These are phyloP conservation scores for Hibiscus trionum DNA, from an alignment of 345 rosid species.

Conservation along the genomic window DNA sequence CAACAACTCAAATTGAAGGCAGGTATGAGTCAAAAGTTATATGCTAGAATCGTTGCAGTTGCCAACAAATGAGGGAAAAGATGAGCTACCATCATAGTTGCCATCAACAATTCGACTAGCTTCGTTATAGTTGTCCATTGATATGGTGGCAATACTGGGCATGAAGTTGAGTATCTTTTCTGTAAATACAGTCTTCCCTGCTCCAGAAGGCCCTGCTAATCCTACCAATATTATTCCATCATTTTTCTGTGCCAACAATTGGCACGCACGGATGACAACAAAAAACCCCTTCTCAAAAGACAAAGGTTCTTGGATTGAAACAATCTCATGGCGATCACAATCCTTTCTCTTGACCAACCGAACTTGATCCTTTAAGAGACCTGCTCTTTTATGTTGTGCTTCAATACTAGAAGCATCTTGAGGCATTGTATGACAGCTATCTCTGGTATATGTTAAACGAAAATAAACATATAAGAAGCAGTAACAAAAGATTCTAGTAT, in stretches of 20 bases:
- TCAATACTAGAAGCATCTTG: slow-evolving; percentile 46
- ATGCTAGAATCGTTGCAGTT: neutral
- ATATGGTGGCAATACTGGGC: slow-evolving; percentile 83
- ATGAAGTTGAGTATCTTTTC: slow-evolving; percentile 82
- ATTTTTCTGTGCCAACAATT: slow-evolving; percentile 76
- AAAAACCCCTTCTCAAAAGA: slow-evolving; percentile 95
- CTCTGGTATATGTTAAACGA: slow-evolving; percentile 13
- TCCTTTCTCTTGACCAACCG: slow-evolving; percentile 66
- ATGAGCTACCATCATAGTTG: slow-evolving; percentile 72
- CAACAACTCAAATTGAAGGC: neutral
- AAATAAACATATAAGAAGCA: slow-evolving; percentile 4
- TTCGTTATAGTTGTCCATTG: slow-evolving; percentile 94
- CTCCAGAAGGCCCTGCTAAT: slow-evolving; percentile 97
- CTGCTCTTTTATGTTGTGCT: slow-evolving; percentile 48
- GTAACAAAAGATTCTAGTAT: neutral
- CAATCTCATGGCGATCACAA: slow-evolving; percentile 58
- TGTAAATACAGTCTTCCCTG: slow-evolving; percentile 94
- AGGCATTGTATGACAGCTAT: slow-evolving; percentile 31
- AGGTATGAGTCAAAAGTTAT: neutral
- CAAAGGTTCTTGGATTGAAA: slow-evolving; percentile 57
- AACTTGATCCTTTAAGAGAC: slow-evolving; percentile 86
- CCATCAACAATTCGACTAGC: slow-evolving; percentile 88
- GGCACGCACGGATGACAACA: slow-evolving; percentile 82
- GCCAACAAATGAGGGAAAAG: neutral
- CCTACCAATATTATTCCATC: slow-evolving; percentile 84